phyloP scores from a whole-genome alignment of 305 asterid genomes.

The Salvia sclarea region DNA sequence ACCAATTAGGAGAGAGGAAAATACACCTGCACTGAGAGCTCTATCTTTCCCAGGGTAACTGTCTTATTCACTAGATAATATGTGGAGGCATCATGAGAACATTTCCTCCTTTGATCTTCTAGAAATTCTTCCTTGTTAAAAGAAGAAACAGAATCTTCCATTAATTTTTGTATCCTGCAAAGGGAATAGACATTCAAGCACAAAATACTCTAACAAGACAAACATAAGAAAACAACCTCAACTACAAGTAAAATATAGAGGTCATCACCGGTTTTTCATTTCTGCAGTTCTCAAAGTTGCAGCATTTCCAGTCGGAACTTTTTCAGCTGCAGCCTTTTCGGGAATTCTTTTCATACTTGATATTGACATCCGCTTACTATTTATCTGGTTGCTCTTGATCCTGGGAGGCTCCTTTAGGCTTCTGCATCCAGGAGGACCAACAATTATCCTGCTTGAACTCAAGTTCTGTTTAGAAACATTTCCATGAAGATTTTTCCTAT shows the following conservation, averaged over 20 bases:
- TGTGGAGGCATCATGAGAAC: constrained; percentile 34
- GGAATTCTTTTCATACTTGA: constrained; percentile 29
- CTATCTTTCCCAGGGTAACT: constrained; percentile 68
- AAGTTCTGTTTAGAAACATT: constrained; percentile 30
- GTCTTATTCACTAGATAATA: constrained; percentile 39
- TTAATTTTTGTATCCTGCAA: constrained; percentile 51
- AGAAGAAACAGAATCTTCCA: constrained; percentile 41
- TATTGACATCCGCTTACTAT: constrained; percentile 29
- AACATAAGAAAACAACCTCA: constrained; percentile 11
- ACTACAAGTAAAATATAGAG: constrained; percentile 28
- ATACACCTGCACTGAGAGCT: constrained; percentile 58
- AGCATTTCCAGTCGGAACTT: constrained; percentile 31
- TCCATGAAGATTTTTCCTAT: constrained; percentile 26
- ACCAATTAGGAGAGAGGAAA: constrained; percentile 17
- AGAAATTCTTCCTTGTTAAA: constrained; percentile 49
- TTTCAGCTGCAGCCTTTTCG: constrained; percentile 26
- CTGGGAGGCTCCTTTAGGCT: constrained; percentile 37
- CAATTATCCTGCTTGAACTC: constrained; percentile 30
- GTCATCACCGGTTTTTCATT: constrained; percentile 48
- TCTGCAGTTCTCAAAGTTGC: constrained; percentile 38
- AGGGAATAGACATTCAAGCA: constrained; percentile 27
- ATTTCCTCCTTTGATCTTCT: constrained; percentile 44
- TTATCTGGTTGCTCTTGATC: constrained; percentile 31
- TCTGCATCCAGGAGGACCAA: constrained; percentile 19
- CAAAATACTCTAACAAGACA: constrained; percentile 27